Percentiles rank a stretch among this genome's conserved stretches.
Conservation (phyloP, 176 grass and related monocot genomes). For the Alloteropsis semialata region DNA sequence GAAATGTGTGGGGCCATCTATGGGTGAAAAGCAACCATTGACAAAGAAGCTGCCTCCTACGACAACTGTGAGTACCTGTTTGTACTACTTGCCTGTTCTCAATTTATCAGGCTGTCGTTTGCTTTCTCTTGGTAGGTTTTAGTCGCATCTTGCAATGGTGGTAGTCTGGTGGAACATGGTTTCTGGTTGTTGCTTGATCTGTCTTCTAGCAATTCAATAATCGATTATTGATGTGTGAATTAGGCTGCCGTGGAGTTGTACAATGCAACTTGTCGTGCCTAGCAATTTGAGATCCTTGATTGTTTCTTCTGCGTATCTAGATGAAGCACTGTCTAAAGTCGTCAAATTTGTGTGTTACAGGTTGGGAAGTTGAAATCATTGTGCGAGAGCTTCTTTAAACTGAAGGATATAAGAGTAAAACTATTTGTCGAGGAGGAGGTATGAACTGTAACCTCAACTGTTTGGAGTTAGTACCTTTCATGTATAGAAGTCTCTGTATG, state of each 20-base stretch:
- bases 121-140: neutral
- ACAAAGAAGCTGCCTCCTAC: slow-evolving; percentile 79
- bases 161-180: neutral
- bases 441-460: neutral
- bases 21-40: slow-evolving; percentile 85
- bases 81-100: neutral
- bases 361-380: slow-evolving; percentile 80
- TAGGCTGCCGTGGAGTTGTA: neutral
- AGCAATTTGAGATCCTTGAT: neutral
- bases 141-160: neutral
- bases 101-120: neutral
- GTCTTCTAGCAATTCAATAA: neutral
- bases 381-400: slow-evolving; percentile 90
- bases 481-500: neutral
- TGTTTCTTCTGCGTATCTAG: neutral
- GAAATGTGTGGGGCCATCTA: slow-evolving; percentile 94
- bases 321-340: neutral
- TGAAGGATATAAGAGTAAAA: slow-evolving; percentile 73
- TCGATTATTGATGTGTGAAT: slow-evolving; percentile 4
- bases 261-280: neutral
- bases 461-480: neutral
- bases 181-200: neutral
- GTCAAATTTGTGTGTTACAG: slow-evolving; percentile 22
- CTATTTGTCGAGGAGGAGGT: slow-evolving; percentile 91
- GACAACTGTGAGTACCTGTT: slow-evolving; percentile 56